Evolutionary conservation across 257 asterid genomes (phyloP).

Genomic region (Primulina eburnea): DNA sequence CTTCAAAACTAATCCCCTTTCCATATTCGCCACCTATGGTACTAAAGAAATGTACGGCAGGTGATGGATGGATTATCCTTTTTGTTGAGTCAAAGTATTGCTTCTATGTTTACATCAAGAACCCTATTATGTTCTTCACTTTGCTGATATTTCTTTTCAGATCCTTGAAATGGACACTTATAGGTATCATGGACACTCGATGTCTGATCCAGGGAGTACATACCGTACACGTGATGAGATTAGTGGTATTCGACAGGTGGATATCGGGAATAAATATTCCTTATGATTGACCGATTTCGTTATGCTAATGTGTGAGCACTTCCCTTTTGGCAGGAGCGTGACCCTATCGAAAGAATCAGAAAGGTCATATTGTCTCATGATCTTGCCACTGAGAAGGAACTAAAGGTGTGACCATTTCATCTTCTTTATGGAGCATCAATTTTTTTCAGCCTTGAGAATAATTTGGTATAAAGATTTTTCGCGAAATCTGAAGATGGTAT

Average conservation of each 20-base stretch:
- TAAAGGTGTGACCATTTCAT: conserved; percentile 51
- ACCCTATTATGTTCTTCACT: conserved; percentile 13
- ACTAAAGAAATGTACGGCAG: neutral
- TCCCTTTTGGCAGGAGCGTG: conserved; percentile 71
- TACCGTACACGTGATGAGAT: conserved; percentile 97
- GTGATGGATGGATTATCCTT: neutral
- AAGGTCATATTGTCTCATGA: conserved; percentile 73
- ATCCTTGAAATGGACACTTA: conserved; percentile 99
- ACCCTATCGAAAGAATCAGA: conserved; percentile 89
- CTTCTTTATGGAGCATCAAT: neutral
- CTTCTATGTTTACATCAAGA: conserved; percentile 6
- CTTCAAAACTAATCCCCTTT: neutral
- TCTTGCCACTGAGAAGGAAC: conserved; percentile 79
- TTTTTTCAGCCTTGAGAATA: neutral
- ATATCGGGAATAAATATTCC: conserved; percentile 9
- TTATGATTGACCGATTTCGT: conserved; percentile 3
- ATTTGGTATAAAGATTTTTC: neutral
- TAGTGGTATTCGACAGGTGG: conserved; percentile 86
- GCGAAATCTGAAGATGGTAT: conserved; percentile 7
- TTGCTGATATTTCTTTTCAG: conserved; percentile 43
- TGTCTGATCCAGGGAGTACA: conserved; percentile 99
- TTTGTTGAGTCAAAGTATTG: neutral
- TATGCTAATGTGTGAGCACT: neutral
- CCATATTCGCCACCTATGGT: too few relatives aligned
- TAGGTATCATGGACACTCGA: conserved; percentile 94